Evolutionary conservation across 768 basidiomycete genomes (phyloP).

Genomic region (Boletus vinaceobasis): DNA sequence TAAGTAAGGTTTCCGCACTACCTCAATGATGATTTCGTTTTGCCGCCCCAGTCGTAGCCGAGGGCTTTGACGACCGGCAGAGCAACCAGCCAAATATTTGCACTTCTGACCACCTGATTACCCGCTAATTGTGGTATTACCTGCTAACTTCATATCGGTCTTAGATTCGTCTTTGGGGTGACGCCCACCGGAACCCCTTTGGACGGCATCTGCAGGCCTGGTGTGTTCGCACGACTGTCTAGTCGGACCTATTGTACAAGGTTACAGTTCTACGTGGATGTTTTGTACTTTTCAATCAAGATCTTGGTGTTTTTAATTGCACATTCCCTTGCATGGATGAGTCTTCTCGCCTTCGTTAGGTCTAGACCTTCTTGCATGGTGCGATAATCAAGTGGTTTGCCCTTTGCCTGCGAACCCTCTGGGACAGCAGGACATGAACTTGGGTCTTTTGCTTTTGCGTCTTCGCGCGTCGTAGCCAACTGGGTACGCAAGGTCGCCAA

Average conservation of each 20-base stretch:
- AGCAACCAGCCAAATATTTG: conserved; percentile 67
- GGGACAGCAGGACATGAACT: neutral
- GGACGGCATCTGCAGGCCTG: neutral
- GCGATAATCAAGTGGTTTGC: conserved; percentile 45
- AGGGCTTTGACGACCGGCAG: conserved; percentile 60
- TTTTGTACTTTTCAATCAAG: conserved; percentile 44
- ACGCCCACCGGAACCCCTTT: neutral
- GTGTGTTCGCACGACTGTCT: conserved; percentile 1
- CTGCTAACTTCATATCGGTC: conserved; percentile 4
- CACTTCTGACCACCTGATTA: conserved; percentile 48
- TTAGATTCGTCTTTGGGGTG: neutral
- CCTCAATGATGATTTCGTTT: conserved; percentile 52
- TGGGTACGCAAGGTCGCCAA: conserved; percentile 54
- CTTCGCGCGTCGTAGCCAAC: conserved; percentile 14
- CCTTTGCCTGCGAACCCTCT: conserved; percentile 9
- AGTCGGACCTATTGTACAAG: neutral
- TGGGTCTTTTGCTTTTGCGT: neutral
- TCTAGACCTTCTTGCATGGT: conserved; percentile 41
- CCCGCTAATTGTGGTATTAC: neutral
- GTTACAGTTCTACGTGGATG: neutral
- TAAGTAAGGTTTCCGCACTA: conserved; percentile 24
- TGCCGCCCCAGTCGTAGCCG: conserved; percentile 77
- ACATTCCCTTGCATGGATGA: conserved; percentile 67
- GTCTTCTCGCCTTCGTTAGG: conserved; percentile 59
- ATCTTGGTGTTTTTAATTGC: conserved; percentile 60